These are phyloP conservation scores for Elaphomyces granulatus DNA, from an alignment of 495 filamentous ascomycete genomes.

Conservation along the genomic window DNA sequence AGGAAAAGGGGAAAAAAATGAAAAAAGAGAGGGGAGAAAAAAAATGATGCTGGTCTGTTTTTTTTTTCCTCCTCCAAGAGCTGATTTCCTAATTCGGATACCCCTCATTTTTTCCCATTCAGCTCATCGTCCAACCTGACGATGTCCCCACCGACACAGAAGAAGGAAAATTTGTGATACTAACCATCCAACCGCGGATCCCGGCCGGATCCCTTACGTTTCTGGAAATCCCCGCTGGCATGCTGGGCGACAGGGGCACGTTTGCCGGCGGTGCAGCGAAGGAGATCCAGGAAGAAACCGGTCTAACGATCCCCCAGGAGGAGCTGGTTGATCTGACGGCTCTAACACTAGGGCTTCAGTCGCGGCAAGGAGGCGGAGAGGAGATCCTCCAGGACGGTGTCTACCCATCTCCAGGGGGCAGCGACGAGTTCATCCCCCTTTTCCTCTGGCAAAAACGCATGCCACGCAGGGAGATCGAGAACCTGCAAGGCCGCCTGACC, in stretches of 20 bases:
- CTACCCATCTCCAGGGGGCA: slow-evolving; percentile 66
- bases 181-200: slow-evolving; percentile 75
- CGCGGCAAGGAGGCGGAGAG: slow-evolving; percentile 15
- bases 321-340: slow-evolving; percentile 59
- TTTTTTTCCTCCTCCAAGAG: background rate
- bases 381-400: slow-evolving; percentile 47
- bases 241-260: slow-evolving; percentile 65
- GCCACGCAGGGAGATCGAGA: slow-evolving; percentile 44
- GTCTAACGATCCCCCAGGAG: slow-evolving; percentile 38
- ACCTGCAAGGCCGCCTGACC: slow-evolving; percentile 61
- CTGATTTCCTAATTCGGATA: background rate
- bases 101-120: background rate
- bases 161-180: slow-evolving; percentile 49
- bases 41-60: too few species aligned
- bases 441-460: slow-evolving; percentile 62
- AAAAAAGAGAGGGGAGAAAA: too few species aligned
- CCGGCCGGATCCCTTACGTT: slow-evolving; percentile 63
- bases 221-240: slow-evolving; percentile 74
- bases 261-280: slow-evolving; percentile 67
- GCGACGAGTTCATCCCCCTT: slow-evolving; percentile 72
- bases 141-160: slow-evolving; percentile 32
- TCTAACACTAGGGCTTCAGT: slow-evolving; percentile 29
- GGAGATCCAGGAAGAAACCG: slow-evolving; percentile 75
- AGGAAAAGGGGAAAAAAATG: too few species aligned
- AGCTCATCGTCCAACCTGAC: slow-evolving; percentile 57